phyloP scores from a whole-genome alignment of 257 asterid genomes.

The Gardenia jasminoides region DNA sequence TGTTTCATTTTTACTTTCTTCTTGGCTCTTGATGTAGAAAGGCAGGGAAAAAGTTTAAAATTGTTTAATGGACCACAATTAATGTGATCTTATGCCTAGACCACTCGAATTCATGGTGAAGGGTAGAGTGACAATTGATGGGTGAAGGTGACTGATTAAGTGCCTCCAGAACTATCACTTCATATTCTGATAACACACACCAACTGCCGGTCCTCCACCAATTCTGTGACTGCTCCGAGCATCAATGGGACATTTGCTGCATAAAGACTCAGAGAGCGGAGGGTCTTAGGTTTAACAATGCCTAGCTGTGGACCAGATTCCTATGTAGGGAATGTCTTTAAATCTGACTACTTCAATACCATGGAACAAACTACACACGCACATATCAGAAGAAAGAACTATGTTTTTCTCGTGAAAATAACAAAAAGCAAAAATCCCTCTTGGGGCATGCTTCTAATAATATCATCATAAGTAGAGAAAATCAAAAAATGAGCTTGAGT shows the following conservation, averaged over 20 bases:
- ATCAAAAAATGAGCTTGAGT: not conserved
- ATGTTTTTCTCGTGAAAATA: not conserved
- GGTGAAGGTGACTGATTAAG: constrained; percentile 11
- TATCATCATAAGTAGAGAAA: too few relatives aligned
- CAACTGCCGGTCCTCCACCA: not conserved
- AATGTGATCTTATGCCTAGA: constrained; percentile 12
- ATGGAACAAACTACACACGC: not conserved
- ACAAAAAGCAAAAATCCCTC: not conserved
- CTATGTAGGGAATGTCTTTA: not conserved
- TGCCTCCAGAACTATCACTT: not conserved
- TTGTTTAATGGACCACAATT: not conserved
- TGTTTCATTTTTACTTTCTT: not conserved
- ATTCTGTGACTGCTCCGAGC: not conserved
- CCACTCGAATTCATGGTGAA: constrained; percentile 3
- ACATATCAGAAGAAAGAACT: not conserved
- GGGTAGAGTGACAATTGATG: not conserved
- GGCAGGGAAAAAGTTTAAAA: not conserved
- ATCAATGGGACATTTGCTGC: constrained; percentile 8
- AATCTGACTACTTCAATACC: not conserved
- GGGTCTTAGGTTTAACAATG: not conserved
- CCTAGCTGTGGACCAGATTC: not conserved
- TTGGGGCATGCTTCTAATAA: not conserved
- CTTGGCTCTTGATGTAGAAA: not conserved
- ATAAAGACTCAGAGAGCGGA: not conserved
- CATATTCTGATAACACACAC: not conserved